Evolutionary conservation across 2,329 filamentous ascomycete species (phyloP), one percentile per base, ranked within the genome.

Genomic region (Ophiocordyceps sinensis): DNA sequence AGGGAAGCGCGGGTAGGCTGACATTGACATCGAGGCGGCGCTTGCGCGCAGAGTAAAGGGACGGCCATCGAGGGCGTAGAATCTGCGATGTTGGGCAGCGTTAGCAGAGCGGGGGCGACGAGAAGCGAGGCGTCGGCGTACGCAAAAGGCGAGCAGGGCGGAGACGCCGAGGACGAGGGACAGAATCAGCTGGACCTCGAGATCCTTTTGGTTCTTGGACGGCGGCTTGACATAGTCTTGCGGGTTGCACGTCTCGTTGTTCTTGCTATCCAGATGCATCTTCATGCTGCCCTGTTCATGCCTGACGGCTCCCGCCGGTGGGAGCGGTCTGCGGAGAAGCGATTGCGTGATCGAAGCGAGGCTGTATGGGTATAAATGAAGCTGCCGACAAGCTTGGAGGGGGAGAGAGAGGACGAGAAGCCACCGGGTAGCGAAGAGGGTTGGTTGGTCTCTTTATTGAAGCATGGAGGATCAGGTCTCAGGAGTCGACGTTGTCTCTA

Each of bases 51-150:
- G 87, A 82, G 59, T 96, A 98, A 1, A 98, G 73, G 19, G 79
- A 73, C 38, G 85, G 82, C 91, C 91, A 98, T 77, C 86, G 79
- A 48, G 88, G 87, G 38, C 91, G 82, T 23, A 98, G 68, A 38
- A 87, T 67, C 85, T 91, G 37, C 23, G 13, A 13, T 23, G 13
- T 6, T 14, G 9, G 29, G 11, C 38, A 19, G n/a, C 19, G 17
- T 36, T 13, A 14, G 32, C 32, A 11, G 35, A 60, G 12, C 15
- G 10, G 9, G 32, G 4, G 19, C 11, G 35, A 14, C 17, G 12
- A 11, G 8, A 9, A 17, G 19, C 17, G 8, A 12, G 19, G 8
- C 15, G 35, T 3, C 15, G 19, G n/a, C 76, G 51, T 65, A 85
- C 77, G 56, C 85, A 91, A 51, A 94, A 94, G 17, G 76, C 67